These are phyloP conservation scores for Mycena chlorophos DNA, from an alignment of 768 basidiomycete species.

Conservation along the genomic window DNA sequence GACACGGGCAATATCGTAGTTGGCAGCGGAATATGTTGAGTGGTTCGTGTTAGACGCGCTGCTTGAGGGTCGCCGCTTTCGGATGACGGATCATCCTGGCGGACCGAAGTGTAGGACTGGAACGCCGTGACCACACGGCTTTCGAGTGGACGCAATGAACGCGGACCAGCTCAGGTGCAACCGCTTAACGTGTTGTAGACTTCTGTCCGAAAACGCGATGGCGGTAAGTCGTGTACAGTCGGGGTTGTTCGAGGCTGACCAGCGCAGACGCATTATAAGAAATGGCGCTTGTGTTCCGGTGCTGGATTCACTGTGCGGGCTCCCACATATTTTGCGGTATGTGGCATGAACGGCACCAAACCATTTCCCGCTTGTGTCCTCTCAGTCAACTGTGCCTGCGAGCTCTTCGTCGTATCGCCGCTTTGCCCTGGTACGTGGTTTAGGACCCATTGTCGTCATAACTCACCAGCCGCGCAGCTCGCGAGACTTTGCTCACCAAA, in stretches of 20 bases:
- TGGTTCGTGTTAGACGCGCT: no score
- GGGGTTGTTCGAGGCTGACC: conserved; percentile 1
- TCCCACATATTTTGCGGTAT: conserved; percentile 88
- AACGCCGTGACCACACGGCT: no score
- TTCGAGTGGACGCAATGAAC: conserved; percentile 70
- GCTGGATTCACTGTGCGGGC: conserved; percentile 43
- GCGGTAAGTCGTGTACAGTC: conserved; percentile 55
- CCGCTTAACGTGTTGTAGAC: conserved; percentile 69
- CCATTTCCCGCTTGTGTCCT: conserved; percentile 1
- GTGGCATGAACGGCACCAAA: conserved; percentile 20
- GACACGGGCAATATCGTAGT: no score
- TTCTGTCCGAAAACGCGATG: conserved; percentile 76
- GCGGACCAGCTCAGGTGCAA: conserved; percentile 78
- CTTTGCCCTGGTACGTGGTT: conserved; percentile 71
- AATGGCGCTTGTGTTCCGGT: background rate
- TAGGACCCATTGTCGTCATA: background rate
- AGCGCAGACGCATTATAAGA: conserved; percentile 29
- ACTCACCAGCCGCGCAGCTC: conserved; percentile 49
- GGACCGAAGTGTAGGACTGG: no score
- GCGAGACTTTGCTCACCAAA: conserved; percentile 77
- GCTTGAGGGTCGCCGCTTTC: no score
- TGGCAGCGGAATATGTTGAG: no score
- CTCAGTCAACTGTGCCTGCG: conserved; percentile 81
- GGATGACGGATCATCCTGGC: no score
- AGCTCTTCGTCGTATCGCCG: conserved; percentile 73